Evolutionary conservation across 805 yeast genomes (phyloP).

Genomic region (Candida cerambycidarum): DNA sequence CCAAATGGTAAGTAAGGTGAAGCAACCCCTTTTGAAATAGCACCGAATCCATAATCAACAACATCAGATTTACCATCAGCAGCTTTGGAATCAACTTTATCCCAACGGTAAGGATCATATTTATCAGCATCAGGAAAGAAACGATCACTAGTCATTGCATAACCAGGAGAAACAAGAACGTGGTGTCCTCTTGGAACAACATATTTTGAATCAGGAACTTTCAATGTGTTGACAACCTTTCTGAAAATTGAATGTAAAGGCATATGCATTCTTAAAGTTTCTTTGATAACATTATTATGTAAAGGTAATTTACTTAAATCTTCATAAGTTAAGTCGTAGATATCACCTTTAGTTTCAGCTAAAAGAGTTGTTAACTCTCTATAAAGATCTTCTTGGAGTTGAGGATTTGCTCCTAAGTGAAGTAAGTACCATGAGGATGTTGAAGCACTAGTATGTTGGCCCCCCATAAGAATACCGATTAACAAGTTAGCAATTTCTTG

Average conservation of each 20-base stretch:
- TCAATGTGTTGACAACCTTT: constrained; percentile 75
- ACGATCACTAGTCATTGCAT: constrained; percentile 70
- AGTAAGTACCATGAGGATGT: constrained; percentile 94
- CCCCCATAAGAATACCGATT: constrained; percentile 96
- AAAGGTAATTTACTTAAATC: constrained; percentile 78
- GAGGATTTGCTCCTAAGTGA: constrained; percentile 86
- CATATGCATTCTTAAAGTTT: constrained; percentile 92
- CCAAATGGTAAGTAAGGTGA: constrained; percentile 98
- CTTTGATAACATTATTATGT: constrained; percentile 81
- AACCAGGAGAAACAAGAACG: constrained; percentile 93
- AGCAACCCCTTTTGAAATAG: constrained; percentile 90
- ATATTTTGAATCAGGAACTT: constrained; percentile 73
- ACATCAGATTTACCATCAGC: constrained; percentile 28
- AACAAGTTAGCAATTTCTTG: constrained; percentile 89
- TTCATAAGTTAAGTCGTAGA: constrained; percentile 72
- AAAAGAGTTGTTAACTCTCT: constrained; percentile 70
- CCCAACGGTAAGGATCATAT: constrained; percentile 91
- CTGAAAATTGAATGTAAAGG: constrained; percentile 96
- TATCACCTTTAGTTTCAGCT: constrained; percentile 46
- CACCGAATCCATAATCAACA: constrained; percentile 96
- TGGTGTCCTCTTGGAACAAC: constrained; percentile 88
- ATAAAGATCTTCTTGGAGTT: constrained; percentile 77
- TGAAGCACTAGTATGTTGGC: constrained; percentile 96
- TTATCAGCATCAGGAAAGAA: constrained; percentile 75
- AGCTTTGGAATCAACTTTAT: constrained; percentile 23